Conservation (phyloP, 164 flowering plant genomes). For the Chimonanthus salicifolius region DNA sequence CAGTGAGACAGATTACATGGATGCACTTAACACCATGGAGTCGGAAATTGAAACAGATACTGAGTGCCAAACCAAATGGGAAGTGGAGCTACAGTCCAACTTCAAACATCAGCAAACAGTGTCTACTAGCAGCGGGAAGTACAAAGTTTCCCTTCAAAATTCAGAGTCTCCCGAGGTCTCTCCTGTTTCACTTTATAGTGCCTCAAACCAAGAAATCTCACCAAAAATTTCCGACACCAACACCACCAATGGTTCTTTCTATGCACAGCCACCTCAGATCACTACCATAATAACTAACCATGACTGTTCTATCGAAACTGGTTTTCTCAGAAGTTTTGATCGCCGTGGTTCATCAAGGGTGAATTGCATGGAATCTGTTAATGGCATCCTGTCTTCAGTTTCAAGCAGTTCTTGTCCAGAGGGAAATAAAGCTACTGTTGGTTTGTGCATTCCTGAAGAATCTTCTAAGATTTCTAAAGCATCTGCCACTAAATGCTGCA, state of each 20-base stretch:
- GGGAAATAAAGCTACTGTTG: constrained; percentile 17
- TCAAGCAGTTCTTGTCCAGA: constrained; percentile 15
- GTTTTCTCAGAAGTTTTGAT: constrained; percentile 13
- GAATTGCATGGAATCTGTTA: constrained; percentile 21
- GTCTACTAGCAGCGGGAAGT: constrained; percentile 11
- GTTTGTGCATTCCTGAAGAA: constrained; percentile 20
- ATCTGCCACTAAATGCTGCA: constrained; percentile 54
- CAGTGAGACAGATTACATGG: constrained; percentile 72
- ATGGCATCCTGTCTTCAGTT: constrained; percentile 16
- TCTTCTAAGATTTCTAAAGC: constrained; percentile 26
- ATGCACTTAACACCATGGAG: constrained; percentile 72
- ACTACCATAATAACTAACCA: constrained; percentile 12
- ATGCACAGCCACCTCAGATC: constrained; percentile 24
- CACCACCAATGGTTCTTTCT: constrained; percentile 14
- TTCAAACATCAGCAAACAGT: constrained; percentile 18
- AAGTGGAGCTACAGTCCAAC: constrained; percentile 25
- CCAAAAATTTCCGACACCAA: constrained; percentile 8
- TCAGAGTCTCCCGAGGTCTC: constrained; percentile 22
- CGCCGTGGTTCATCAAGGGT: constrained; percentile 15
- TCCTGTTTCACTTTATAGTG: constrained; percentile 18
- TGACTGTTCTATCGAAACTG: constrained; percentile 14
- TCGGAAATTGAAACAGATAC: constrained; percentile 68
- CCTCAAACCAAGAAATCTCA: constrained; percentile 15
- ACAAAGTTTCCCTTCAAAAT: constrained; percentile 1
- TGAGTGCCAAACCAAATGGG: constrained; percentile 46